Base-by-base conservation (phyloP, 768 basidiomycete genomes). In the Xerocomus potaroensis region DNA sequence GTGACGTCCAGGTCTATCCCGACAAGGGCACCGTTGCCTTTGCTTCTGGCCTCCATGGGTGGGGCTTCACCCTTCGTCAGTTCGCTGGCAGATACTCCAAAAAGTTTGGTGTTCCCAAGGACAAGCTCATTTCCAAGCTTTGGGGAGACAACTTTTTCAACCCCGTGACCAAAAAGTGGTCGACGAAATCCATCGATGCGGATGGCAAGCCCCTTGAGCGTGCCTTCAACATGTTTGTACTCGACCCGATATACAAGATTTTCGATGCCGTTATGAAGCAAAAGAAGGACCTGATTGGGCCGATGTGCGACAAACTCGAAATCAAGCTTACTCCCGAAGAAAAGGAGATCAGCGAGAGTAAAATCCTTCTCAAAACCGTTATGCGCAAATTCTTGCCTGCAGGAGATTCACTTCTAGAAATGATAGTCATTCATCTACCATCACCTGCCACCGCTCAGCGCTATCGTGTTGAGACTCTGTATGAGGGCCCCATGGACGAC, bases 71-170 rank as follows among this genome's bases (percentile, higher is more conserved):
- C 54, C 91, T 99, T 63, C 91, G 93, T 65, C 91, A 98, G 69
- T 99, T 99, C 69, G 93, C 96, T 41, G 64, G 67, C 53, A 85
- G 94, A 48, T 99, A 99, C 71, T 80, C 90, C 56, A 98, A 97
- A 80, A 97, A 91, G 72, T 99, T 99, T 61, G 93, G 94, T 81
- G 94, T 97, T 16, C 89, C 94, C 73, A 94, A 94, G 75, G 87
- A 89, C 55, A 98, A 98, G 81, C 91, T 99, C 82, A 95, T 99
- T 87, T 59, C 69, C 50, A 94, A 88, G 74, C 83, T 99, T 38
- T 99, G 96, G 96, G 96, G 96, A 44, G 96, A 99, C 78, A 97
- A 97, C 78, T 99, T 75, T 78, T 98, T 98, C 81, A 99, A 98
- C 78, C 90, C 94, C 46, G 77, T 83, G 44, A 97, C 94, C 31